phyloP scores from a whole-genome alignment of 164 flowering plant genomes.

The Saururus chinensis region DNA sequence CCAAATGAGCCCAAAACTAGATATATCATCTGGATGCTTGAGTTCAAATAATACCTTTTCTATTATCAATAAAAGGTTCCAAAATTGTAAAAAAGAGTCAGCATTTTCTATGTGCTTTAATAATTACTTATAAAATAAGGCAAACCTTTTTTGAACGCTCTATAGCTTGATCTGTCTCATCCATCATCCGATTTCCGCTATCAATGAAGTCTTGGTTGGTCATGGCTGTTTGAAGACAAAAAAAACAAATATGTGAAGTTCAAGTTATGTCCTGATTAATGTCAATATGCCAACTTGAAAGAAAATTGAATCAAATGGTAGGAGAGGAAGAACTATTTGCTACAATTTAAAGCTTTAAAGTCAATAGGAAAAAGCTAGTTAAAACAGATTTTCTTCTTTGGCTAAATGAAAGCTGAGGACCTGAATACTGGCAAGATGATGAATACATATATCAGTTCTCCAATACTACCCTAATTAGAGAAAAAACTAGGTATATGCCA shows the following conservation, averaged over 20 bases:
- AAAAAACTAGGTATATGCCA: background rate
- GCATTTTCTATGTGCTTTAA: background rate
- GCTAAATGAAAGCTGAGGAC: background rate
- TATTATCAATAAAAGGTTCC: no score
- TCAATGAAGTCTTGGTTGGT: conserved; percentile 75
- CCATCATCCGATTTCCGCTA: conserved; percentile 71
- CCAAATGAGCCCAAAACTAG: no score
- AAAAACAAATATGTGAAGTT: conserved; percentile 1
- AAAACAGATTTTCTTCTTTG: no score
- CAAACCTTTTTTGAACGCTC: conserved; percentile 73
- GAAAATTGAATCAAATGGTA: background rate
- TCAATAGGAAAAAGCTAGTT: no score
- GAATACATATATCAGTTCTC: background rate
- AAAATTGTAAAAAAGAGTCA: no score
- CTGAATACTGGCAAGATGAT: background rate
- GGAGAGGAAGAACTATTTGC: no score
- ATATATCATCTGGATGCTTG: no score
- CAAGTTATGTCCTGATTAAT: background rate
- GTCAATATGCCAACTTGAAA: background rate
- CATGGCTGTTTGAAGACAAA: conserved; percentile 43
- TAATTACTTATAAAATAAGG: background rate
- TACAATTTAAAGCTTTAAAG: no score
- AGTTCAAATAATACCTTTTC: no score
- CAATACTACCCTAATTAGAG: background rate
- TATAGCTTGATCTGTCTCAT: conserved; percentile 89